phyloP scores from a whole-genome alignment of 2,329 filamentous ascomycete genomes.

The Trichophyton benhamiae region DNA sequence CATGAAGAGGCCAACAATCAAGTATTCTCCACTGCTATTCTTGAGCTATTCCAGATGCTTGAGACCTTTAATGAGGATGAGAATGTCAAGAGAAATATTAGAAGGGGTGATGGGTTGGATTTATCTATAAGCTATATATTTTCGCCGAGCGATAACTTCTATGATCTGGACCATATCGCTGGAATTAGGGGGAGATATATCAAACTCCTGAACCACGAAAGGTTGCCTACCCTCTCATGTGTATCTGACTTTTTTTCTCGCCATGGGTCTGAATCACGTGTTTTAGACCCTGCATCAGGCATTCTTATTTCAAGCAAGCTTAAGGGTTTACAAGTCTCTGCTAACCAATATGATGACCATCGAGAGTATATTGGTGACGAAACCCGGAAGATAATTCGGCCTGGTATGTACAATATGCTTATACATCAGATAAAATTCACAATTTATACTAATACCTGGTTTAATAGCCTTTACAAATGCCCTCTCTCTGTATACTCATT shows the following conservation, averaged over 20 bases:
- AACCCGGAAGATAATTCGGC: neutral
- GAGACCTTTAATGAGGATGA: conserved; percentile 2
- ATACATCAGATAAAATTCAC: neutral
- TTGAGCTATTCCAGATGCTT: conserved; percentile 2
- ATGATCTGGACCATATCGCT: neutral
- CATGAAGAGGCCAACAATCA: conserved; percentile 3
- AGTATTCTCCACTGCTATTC: conserved; percentile 2
- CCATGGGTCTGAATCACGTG: neutral
- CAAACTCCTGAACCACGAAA: neutral
- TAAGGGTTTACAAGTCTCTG: neutral
- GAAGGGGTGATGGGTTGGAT: neutral
- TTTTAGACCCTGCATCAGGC: neutral
- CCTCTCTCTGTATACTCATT: neutral
- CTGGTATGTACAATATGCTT: neutral
- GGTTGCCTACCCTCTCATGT: neutral
- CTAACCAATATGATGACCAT: neutral
- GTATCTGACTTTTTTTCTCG: neutral
- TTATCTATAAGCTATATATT: neutral
- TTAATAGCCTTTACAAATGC: neutral
- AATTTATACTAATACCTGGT: neutral
- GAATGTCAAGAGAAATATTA: neutral
- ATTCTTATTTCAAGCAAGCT: neutral
- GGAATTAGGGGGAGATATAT: neutral
- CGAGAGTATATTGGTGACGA: neutral
- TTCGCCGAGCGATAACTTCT: neutral